Percentiles rank a stretch among this genome's conserved stretches.
phyloP scores from a whole-genome alignment of 495 filamentous ascomycete species.

The Aspergillus nidulans region DNA sequence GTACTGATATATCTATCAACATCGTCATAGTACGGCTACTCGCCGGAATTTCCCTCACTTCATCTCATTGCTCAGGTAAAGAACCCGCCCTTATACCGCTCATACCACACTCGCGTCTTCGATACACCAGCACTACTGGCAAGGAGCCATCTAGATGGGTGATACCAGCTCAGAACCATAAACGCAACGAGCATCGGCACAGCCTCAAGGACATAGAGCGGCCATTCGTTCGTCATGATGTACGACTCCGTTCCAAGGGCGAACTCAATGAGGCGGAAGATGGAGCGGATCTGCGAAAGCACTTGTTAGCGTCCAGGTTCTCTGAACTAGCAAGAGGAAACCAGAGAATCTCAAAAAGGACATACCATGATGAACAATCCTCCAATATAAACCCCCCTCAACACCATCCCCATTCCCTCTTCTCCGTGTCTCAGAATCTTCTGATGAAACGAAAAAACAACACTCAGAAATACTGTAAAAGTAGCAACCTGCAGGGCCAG shows the following conservation, averaged over 20 bases:
- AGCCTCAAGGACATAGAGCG: slow-evolving; percentile 35
- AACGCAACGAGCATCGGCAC: slow-evolving; percentile 35
- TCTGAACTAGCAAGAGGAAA: neutral
- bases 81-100: neutral
- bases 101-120: neutral
- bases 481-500: slow-evolving; percentile 25
- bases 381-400: slow-evolving; percentile 24
- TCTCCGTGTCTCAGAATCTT: neutral
- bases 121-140: neutral
- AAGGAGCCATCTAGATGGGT: slow-evolving; percentile 17
- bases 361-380: slow-evolving; percentile 26
- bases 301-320: neutral
- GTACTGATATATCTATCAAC: too few relatives aligned
- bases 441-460: slow-evolving; percentile 21
- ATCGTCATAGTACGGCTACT: too few relatives aligned
- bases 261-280: slow-evolving; percentile 37
- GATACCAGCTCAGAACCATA: slow-evolving; percentile 24
- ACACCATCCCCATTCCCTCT: slow-evolving; percentile 20
- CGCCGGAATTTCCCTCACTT: too few relatives aligned
- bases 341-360: neutral
- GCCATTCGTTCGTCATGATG: slow-evolving; percentile 33
- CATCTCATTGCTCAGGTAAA: too few relatives aligned
- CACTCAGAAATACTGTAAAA: slow-evolving; percentile 23
- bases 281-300: slow-evolving; percentile 21
- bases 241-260: slow-evolving; percentile 30